phyloP scores from a whole-genome alignment of 1,284 basidiomycete genomes.

The Ustilago nuda region DNA sequence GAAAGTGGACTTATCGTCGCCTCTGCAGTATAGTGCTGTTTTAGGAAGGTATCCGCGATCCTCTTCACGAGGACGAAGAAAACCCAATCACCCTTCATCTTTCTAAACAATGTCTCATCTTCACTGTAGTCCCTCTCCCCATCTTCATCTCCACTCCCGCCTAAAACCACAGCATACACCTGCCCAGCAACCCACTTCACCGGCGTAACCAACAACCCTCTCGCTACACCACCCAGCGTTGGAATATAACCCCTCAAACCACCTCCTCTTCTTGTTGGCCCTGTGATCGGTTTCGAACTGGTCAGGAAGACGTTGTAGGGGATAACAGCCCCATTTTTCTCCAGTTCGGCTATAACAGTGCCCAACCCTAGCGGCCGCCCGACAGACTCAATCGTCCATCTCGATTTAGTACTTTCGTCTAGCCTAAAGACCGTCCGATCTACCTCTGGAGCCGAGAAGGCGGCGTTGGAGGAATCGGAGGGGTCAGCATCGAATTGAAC shows the following conservation, averaged over 20 bases:
- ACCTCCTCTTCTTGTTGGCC: constrained; percentile 59
- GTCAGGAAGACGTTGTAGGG: constrained; percentile 75
- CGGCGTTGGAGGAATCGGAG: not conserved
- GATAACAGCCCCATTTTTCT: constrained; percentile 70
- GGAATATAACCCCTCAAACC: constrained; percentile 26
- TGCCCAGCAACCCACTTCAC: constrained; percentile 81
- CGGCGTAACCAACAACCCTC: constrained; percentile 23
- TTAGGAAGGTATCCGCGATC: constrained; percentile 15
- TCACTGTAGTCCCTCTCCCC: constrained; percentile 73
- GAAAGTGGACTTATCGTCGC: constrained; percentile 43
- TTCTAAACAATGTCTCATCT: constrained; percentile 70
- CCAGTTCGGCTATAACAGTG: constrained; percentile 74
- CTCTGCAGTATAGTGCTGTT: constrained; percentile 16
- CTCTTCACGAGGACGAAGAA: constrained; percentile 76
- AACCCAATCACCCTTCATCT: constrained; percentile 78
- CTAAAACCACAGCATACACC: constrained; percentile 72
- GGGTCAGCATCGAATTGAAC: constrained; percentile 18
- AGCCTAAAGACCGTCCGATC: constrained; percentile 74
- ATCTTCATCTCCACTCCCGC: constrained; percentile 67
- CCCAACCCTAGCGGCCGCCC: constrained; percentile 85
- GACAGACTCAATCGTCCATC: constrained; percentile 70
- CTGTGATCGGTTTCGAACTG: constrained; percentile 76
- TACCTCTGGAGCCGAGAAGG: not conserved
- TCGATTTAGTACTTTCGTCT: constrained; percentile 66
- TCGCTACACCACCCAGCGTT: constrained; percentile 18